A percentile compares a stretch with the other conserved stretches of the same genome.
These are phyloP conservation scores for Colletotrichum spaethianum DNA, from an alignment of 2,329 filamentous ascomycete species.

Conservation along the genomic window DNA sequence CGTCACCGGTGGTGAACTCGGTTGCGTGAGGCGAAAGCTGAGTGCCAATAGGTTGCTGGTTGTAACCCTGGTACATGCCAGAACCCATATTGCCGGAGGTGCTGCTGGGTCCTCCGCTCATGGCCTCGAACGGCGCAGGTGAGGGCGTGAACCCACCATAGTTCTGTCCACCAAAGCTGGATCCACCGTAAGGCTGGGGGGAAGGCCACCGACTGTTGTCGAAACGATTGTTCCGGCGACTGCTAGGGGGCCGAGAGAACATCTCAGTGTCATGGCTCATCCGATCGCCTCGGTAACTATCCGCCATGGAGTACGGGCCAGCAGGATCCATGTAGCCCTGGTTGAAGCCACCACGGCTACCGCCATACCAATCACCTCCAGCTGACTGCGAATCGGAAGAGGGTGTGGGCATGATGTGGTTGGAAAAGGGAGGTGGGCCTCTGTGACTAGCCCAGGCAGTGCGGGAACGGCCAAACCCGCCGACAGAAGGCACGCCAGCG, in stretches of 20 bases:
- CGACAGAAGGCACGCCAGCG: conserved; percentile 67
- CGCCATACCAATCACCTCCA: conserved; percentile 61
- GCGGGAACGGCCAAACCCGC: conserved; percentile 67
- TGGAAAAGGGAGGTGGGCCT: conserved; percentile 49
- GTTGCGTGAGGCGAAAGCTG: conserved; percentile 80
- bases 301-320: conserved; percentile 52
- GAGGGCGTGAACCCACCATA: conserved; percentile 45
- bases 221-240: conserved; percentile 59
- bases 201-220: conserved; percentile 61
- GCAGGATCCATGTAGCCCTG: conserved; percentile 58
- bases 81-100: conserved; percentile 57
- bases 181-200: conserved; percentile 51
- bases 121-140: conserved; percentile 36
- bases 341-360: conserved; percentile 55
- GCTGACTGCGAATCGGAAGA: conserved; percentile 51
- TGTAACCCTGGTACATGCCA: conserved; percentile 63
- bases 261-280: conserved; percentile 65
- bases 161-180: conserved; percentile 49
- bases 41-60: conserved; percentile 72
- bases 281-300: conserved; percentile 62
- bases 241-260: conserved; percentile 57
- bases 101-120: conserved; percentile 49
- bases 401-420: conserved; percentile 47
- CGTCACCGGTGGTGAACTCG: conserved; percentile 75
- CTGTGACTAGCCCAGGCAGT: conserved; percentile 71